Conservation (phyloP, 1,284 basidiomycete genomes). For the Microbotryum silenes-acaulis region DNA sequence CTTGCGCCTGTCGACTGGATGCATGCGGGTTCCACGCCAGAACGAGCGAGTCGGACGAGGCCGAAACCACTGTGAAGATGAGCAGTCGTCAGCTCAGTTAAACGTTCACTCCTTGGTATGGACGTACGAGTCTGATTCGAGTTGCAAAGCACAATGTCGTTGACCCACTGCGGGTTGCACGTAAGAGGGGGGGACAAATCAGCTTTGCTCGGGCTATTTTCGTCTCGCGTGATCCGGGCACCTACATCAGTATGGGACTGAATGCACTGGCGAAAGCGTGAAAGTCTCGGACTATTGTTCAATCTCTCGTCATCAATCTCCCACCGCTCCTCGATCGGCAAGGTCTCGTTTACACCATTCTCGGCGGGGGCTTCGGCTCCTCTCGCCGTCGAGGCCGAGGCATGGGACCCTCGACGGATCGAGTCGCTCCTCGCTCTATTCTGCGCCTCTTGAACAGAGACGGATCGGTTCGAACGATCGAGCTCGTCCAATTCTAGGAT, state of each 20-base stretch:
- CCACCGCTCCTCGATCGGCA: conserved; percentile 68
- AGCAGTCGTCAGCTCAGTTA: neutral
- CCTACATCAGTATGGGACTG: conserved; percentile 55
- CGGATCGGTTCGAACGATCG: conserved; percentile 1
- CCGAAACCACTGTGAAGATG: conserved; percentile 63
- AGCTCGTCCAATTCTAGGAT: conserved; percentile 45
- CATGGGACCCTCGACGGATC: neutral
- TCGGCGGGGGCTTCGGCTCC: neutral
- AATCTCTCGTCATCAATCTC: conserved; percentile 53
- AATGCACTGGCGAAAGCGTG: conserved; percentile 64
- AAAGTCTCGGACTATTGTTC: neutral
- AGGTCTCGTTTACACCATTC: conserved; percentile 34
- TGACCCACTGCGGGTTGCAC: conserved; percentile 76
- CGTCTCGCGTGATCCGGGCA: neutral
- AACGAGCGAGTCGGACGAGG: conserved; percentile 90
- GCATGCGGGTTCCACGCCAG: conserved; percentile 89
- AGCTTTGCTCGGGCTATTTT: neutral
- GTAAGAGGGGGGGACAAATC: conserved; percentile 13
- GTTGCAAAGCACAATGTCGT: conserved; percentile 88
- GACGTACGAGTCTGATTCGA: conserved; percentile 72
- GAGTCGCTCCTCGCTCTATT: neutral
- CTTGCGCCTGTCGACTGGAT: conserved; percentile 43
- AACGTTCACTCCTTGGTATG: neutral
- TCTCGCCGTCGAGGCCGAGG: neutral
- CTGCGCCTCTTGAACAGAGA: conserved; percentile 10